Evolutionary conservation across 257 asterid genomes (phyloP), one percentile per base, ranked within the genome.

Genomic region (Przewalskia tangutica): DNA sequence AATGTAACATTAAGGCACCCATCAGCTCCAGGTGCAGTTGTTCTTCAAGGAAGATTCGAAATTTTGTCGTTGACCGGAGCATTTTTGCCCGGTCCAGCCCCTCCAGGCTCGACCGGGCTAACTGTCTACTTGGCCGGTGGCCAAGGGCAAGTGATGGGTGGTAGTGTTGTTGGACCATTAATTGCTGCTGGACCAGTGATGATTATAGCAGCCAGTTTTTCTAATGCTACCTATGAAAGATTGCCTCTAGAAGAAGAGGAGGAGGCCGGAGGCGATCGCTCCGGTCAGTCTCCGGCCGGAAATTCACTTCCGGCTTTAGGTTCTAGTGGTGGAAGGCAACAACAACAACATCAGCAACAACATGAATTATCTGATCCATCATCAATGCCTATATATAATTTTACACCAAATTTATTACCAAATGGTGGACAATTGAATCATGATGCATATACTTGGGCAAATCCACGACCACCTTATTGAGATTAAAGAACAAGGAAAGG

Each of bases 81-180:
- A 0, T 90, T 90, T 18, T 81, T 92, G 2, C 97, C 97, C 5
- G 94, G 97, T 0, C 92, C 92, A 2, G 88, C 91, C 2, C 91
- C 91, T 0, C 91, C 86, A 0, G 93, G 91, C 0, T 85, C 92
- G 18, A 90, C 93, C 5, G 94, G 97, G n/a, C 78, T 92, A 5
- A 89, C 94, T 4, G 90, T 92, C 0, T 92, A 92, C 56, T 80
- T 92, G 20, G 86, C 92, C 8, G 94, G 94, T 1, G 92, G 91
- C 2, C 94, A 89, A 80, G 97, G 97, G 7, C 94, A 92, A 84
- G 94, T 92, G 56, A 85, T 90, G 13, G 97, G 97, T 2, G 97
- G 97, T 14, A 83, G 88, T 77, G 93, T 92, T 44, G 91, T 90
- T 9, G 97, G 97, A 23, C 88, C 97, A 6, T 83, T 92, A 14